Percentiles rank a stretch among this genome's conserved stretches.
Evolutionary conservation across 2,329 filamentous ascomycete species (phyloP).

Genomic region (Calonectria ilicicola): DNA sequence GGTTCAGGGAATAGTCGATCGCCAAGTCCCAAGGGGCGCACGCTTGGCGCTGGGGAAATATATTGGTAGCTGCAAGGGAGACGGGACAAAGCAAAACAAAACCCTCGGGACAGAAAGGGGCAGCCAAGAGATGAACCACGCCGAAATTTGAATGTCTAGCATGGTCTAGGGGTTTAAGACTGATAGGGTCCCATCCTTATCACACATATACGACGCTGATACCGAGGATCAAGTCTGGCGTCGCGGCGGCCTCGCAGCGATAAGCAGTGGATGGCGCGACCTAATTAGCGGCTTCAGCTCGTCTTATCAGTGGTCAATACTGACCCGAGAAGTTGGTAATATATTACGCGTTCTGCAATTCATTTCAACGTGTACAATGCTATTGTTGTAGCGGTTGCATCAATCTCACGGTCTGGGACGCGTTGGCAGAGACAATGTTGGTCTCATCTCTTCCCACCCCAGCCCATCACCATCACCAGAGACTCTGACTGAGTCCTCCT

Average conservation of each 20-base stretch:
- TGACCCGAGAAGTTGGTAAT: neutral
- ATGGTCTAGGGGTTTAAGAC: neutral
- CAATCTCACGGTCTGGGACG: neutral
- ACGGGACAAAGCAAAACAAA: neutral
- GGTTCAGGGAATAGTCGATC: neutral
- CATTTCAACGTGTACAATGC: neutral
- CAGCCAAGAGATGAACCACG: neutral
- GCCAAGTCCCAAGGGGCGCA: neutral
- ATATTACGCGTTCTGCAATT: neutral
- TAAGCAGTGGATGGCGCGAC: constrained; percentile 15
- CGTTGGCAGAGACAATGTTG: neutral
- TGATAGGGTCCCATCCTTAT: constrained; percentile 13
- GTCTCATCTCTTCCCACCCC: neutral
- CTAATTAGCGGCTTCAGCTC: neutral
- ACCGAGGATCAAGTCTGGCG: neutral
- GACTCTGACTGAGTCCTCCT: neutral
- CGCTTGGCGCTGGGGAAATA: neutral
- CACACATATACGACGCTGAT: constrained; percentile 5
- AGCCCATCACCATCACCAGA: neutral
- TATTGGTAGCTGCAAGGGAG: neutral
- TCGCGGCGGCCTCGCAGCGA: neutral
- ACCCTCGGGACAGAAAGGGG: neutral
- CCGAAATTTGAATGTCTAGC: constrained; percentile 5
- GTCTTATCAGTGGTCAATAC: constrained; percentile 10
- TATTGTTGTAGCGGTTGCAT: neutral